Base-by-base conservation (phyloP, 2,329 filamentous ascomycete genomes). In the Epichloe bromicola region DNA sequence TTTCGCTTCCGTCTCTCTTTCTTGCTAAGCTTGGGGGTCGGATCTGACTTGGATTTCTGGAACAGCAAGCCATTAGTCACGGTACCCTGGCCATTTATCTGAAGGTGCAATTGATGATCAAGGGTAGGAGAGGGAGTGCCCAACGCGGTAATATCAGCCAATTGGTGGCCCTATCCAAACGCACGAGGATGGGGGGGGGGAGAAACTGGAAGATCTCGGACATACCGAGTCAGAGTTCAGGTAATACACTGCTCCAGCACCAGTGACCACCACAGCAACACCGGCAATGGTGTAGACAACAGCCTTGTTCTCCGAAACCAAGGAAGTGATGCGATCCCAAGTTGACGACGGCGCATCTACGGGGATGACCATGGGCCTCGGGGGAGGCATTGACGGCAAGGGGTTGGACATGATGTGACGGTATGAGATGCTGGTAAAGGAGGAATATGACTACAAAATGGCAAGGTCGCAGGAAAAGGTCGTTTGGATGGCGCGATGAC, bases 251-350 rank as follows among this genome's bases (percentile, higher is more conserved):
- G 88, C 87, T 60, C 93, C 91, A 36, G 90, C 91, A 55, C 87
- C 88, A 14, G 88, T 93, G 51, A 95, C 86, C 42, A 96, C 88
- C 46, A 95, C 79, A 50, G 91, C 91, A 54, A 95, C 86, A 63
- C 93, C 93, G 51, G 91, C 93, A 70, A 97, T 88, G 59, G 93
- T 96, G 71, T 96, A 98, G 56, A 95, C 90, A 50, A 91, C 79
- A 46, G 88, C 86, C 74, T 96, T 97, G 73, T 98, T 90, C 67
- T 97, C 91, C 2, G 89, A 87, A 14, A 86, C 89, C 91, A 93
- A 98, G 64, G 75, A 83, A 58, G 89, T 85, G 70, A 96, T 74
- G 62, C 90, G 85, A 68, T 95, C 88, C 89, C 89, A 95, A 51
- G 93, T 72, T 45, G 86, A 85, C 53, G 83, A 79, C 55, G 84